phyloP scores from a whole-genome alignment of 768 basidiomycete genomes.

The Daedaleopsis nitida region DNA sequence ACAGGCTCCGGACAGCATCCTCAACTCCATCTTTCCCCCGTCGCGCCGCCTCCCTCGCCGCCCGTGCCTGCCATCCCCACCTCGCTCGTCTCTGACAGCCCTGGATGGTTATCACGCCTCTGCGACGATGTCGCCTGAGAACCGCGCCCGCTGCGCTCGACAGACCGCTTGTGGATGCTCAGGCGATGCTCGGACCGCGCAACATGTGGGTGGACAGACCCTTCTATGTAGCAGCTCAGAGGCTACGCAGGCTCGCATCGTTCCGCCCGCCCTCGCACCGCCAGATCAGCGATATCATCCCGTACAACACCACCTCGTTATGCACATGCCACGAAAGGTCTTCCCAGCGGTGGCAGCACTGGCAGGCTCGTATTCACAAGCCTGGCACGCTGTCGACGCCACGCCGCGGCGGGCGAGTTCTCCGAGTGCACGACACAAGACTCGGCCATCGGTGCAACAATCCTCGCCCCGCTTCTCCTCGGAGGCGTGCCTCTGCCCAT shows the following conservation, averaged over 20 bases:
- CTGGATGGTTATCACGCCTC: background rate
- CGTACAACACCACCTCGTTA: background rate
- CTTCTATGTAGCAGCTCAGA: background rate
- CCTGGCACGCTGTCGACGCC: no score
- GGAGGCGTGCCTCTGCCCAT: background rate
- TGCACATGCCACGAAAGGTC: background rate
- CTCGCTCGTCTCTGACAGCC: background rate
- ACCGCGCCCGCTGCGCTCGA: background rate
- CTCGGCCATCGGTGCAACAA: no score
- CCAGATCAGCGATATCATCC: background rate
- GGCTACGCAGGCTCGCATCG: background rate
- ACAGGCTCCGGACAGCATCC: background rate
- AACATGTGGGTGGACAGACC: background rate
- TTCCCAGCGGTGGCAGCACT: background rate
- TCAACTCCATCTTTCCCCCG: background rate
- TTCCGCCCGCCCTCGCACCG: background rate
- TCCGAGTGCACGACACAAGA: no score
- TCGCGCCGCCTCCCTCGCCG: background rate
- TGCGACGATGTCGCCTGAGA: background rate
- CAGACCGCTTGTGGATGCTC: background rate
- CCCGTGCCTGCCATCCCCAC: background rate
- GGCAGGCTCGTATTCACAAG: no score
- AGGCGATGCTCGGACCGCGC: background rate
- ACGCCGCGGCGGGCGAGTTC: no score
- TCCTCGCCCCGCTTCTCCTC: no score